Evolutionary conservation across 169 alveolate species (phyloP), one percentile per base, ranked within the genome.

Genomic region (Plasmodium knowlesi): DNA sequence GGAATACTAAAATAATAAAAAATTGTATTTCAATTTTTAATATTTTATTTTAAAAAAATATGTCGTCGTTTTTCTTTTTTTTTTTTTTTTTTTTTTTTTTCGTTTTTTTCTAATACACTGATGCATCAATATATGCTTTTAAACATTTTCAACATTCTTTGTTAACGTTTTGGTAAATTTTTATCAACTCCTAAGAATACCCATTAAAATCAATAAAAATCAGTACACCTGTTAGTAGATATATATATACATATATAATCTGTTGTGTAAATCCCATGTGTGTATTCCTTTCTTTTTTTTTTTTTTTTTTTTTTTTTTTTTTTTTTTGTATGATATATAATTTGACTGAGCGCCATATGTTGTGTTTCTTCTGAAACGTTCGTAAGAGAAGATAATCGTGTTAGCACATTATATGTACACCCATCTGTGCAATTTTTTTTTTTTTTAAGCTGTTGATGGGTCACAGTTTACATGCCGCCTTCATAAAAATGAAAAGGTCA

Each of bases 1-100:
- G 14, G 16, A 41, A 6, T 30, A 19, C 78, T 61, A 61, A 61
- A 61, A 61, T 61, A 25, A 61, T 61, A n/a, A 61, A 19, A 61
- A 22, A 22, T 57, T 57, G 73, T 57, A 22, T 25, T 53, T 67
- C 61, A 41, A 14, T 37, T 39, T 78, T 70, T 71, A 14, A 88
- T 81, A 28, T 70, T 32, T 61, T 14, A 28, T 70, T 61, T 78
- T 19, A 88, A 53, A 88, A 57, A 57, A 57, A 57, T 22, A 57
- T 12, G 10, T 19, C 10, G 34, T 57, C 28, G 28, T 22, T 57
- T 57, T 57, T 57, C 14, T 57, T 57, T 57, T 5, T 57, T 57
- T 16, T 16, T 57, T 57, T 57, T 14, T 57, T 57, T 57, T 57
- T 16, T 57, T 57, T 57, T 57, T 2, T 14, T 32, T 32, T 32